A percentile compares a stretch with the other conserved stretches of the same genome.
phyloP scores from a whole-genome alignment of 2,329 filamentous ascomycete genomes.

The Fusarium nematophilum region DNA sequence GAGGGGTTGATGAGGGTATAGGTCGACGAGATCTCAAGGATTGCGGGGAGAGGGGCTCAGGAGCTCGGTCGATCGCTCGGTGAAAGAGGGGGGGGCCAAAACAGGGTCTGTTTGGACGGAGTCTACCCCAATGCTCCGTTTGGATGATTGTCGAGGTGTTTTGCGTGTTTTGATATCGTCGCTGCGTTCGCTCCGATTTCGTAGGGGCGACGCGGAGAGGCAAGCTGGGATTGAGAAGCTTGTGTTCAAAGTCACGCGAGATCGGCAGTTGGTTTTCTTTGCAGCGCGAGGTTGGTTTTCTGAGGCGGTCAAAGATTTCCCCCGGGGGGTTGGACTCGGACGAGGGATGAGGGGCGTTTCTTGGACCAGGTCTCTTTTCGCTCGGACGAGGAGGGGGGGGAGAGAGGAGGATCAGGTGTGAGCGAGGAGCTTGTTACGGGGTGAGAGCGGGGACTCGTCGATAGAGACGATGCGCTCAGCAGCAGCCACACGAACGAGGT shows the following conservation, averaged over 20 bases:
- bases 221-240: constrained; percentile 11
- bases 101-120: constrained; percentile 16
- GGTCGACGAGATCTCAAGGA: constrained; percentile 26
- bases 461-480: neutral
- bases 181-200: constrained; percentile 4
- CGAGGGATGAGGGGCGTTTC: constrained; percentile 32
- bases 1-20: constrained; percentile 12
- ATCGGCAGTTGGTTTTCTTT: constrained; percentile 32
- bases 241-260: constrained; percentile 38
- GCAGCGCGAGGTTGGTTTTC: constrained; percentile 36
- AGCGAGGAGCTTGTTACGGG: constrained; percentile 3
- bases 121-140: constrained; percentile 14
- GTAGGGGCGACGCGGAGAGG: neutral
- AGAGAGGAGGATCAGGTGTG: neutral
- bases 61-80: constrained; percentile 37
- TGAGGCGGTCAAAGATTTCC: constrained; percentile 44
- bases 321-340: constrained; percentile 39
- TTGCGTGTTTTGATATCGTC: neutral
- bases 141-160: neutral
- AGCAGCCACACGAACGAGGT: neutral
- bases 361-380: constrained; percentile 15
- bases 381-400: neutral
- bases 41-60: constrained; percentile 37
- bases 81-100: constrained; percentile 29
- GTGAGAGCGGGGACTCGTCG: neutral